Evolutionary conservation across 352 stramenopile genomes (phyloP).

Genomic region (Elongisporangium anandrum): DNA sequence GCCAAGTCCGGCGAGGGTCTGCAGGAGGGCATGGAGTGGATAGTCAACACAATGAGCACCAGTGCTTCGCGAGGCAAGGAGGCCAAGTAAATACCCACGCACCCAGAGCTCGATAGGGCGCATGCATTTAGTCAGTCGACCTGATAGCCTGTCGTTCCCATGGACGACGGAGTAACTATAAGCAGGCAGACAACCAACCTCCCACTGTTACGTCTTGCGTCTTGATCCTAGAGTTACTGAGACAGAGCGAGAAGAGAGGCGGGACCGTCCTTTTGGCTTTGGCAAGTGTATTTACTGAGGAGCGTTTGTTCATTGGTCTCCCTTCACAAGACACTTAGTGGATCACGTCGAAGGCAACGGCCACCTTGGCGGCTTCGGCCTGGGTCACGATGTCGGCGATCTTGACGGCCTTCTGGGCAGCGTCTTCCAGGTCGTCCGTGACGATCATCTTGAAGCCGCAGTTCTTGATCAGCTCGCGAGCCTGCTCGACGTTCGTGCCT

Average conservation of each 20-base stretch:
- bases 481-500: constrained; percentile 96
- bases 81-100: constrained; percentile 54
- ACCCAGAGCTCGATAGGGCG: background rate
- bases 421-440: constrained; percentile 94
- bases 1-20: constrained; percentile 89
- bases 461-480: constrained; percentile 91
- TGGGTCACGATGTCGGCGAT: constrained; percentile 80
- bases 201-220: constrained; percentile 10
- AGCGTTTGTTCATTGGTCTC: constrained; percentile 15
- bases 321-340: constrained; percentile 21
- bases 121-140: background rate
- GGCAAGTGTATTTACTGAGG: constrained; percentile 22
- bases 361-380: constrained; percentile 67
- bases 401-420: constrained; percentile 93
- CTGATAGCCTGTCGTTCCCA: background rate
- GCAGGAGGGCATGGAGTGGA: constrained; percentile 86
- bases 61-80: constrained; percentile 37
- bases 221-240: too few relatives aligned
- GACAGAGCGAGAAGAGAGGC: too few relatives aligned
- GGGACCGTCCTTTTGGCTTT: constrained; percentile 4
- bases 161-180: background rate
- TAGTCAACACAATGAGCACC: constrained; percentile 78
- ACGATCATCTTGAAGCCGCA: constrained; percentile 94
- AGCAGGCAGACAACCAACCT: background rate
- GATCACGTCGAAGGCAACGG: constrained; percentile 57